Evolutionary conservation across 2,329 filamentous ascomycete species (phyloP).

Genomic region (Harringtonia aguacate): DNA sequence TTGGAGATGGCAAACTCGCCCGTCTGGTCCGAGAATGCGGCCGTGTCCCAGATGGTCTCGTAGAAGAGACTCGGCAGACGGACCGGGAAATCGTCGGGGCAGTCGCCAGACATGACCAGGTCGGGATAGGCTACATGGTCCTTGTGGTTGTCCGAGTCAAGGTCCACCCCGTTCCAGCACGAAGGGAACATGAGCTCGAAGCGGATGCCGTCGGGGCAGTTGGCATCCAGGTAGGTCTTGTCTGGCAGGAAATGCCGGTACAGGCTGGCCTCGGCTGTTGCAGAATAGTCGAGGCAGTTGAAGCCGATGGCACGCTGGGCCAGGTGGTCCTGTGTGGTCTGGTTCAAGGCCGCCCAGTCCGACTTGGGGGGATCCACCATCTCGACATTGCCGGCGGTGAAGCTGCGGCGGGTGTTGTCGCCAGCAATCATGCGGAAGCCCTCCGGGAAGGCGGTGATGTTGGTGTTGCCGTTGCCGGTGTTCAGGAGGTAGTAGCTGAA

Average conservation of each 20-base stretch:
- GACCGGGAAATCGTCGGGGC: slow-evolving; percentile 56
- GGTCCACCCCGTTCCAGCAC: slow-evolving; percentile 71
- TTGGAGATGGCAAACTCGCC: slow-evolving; percentile 70
- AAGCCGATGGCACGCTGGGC: slow-evolving; percentile 78
- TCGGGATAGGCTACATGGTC: slow-evolving; percentile 69
- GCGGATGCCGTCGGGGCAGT: slow-evolving; percentile 74
- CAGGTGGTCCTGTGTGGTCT: slow-evolving; percentile 57
- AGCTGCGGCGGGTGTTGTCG: slow-evolving; percentile 55
- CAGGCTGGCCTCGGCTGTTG: slow-evolving; percentile 58
- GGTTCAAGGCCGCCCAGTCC: slow-evolving; percentile 52
- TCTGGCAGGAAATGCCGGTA: slow-evolving; percentile 74
- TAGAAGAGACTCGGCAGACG: slow-evolving; percentile 69
- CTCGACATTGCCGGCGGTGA: slow-evolving; percentile 57
- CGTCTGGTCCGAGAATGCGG: slow-evolving; percentile 46
- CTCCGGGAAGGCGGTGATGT: slow-evolving; percentile 62
- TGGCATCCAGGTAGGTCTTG: slow-evolving; percentile 67
- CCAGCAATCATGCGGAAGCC: slow-evolving; percentile 79
- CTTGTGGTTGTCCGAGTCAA: slow-evolving; percentile 43
- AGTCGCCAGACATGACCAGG: slow-evolving; percentile 64
- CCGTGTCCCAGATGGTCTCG: slow-evolving; percentile 76
- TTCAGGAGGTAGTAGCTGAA: slow-evolving; percentile 75
- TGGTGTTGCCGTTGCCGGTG: slow-evolving; percentile 32
- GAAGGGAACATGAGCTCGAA: slow-evolving; percentile 82
- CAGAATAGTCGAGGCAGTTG: slow-evolving; percentile 97
- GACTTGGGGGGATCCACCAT: slow-evolving; percentile 57